phyloP scores from a whole-genome alignment of 148 eudicot genomes.

The Spergularia bocconei region DNA sequence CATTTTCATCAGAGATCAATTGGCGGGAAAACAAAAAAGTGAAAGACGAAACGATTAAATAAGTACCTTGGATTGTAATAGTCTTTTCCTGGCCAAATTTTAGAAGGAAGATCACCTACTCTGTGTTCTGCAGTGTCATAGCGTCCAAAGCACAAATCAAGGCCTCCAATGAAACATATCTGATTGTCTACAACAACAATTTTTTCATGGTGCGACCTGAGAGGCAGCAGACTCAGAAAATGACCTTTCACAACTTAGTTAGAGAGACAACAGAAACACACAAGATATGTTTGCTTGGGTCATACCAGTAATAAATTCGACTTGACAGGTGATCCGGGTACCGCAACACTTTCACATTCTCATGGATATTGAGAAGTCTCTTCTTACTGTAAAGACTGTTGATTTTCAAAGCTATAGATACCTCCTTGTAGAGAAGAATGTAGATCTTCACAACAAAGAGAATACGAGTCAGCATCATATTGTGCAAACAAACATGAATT shows the following conservation, averaged over 20 bases:
- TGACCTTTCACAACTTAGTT: conserved; percentile 7
- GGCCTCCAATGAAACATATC: conserved; percentile 90
- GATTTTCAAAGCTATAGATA: conserved; percentile 86
- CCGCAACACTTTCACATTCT: conserved; percentile 87
- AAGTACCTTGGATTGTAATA: conserved; percentile 91
- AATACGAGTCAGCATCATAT: conserved; percentile 11
- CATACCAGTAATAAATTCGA: conserved; percentile 81
- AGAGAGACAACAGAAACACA: conserved; percentile 4
- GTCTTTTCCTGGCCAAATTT: conserved; percentile 92
- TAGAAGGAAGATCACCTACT: conserved; percentile 73
- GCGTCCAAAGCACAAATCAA: conserved; percentile 96
- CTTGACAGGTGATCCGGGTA: conserved; percentile 91
- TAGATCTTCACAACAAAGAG: conserved; percentile 58
- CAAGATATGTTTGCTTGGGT: neutral
- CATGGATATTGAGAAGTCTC: conserved; percentile 84
- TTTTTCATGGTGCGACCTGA: conserved; percentile 99
- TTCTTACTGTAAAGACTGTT: conserved; percentile 90
- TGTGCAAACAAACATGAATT: conserved; percentile 3
- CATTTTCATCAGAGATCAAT: no score
- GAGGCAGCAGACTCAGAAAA: conserved; percentile 20
- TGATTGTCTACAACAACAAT: conserved; percentile 88
- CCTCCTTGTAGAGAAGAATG: conserved; percentile 94
- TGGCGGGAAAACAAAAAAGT: neutral
- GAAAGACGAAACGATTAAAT: neutral
- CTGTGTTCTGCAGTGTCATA: conserved; percentile 77